Conservation (phyloP, 345 rosid species). For the Hibiscus trionum region DNA sequence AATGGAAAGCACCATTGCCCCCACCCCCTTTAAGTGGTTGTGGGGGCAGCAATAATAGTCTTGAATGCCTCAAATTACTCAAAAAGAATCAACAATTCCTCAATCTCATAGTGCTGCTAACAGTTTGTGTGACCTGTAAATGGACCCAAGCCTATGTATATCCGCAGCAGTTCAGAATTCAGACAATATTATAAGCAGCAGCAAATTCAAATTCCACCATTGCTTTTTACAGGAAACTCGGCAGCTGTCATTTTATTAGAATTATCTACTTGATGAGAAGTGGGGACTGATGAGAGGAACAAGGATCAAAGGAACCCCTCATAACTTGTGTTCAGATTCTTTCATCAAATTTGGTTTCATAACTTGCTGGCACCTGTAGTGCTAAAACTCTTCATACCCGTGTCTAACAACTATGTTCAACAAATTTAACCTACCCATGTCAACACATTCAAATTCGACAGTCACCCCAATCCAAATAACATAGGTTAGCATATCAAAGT, state of each 20-base stretch:
- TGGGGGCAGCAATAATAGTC: background rate
- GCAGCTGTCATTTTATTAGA: background rate
- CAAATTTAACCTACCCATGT: background rate
- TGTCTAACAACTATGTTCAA: background rate
- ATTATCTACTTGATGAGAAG: background rate
- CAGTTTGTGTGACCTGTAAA: background rate
- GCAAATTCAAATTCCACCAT: background rate
- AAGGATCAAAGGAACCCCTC: background rate
- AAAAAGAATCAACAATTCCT: background rate
- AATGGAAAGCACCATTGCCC: background rate
- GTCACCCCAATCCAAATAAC: background rate
- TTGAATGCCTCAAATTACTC: constrained; percentile 1
- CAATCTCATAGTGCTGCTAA: background rate
- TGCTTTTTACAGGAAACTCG: background rate
- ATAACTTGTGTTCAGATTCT: background rate
- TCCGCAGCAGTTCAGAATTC: background rate
- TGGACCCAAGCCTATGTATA: background rate
- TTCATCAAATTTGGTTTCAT: background rate
- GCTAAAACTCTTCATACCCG: too few relatives aligned
- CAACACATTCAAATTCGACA: background rate
- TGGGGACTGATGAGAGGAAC: background rate
- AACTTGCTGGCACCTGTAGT: background rate
- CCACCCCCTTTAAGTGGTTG: background rate
- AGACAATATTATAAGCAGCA: background rate
- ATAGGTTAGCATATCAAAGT: background rate